Base-by-base conservation (phyloP, 345 rosid genomes). In the Brassica carinata region DNA sequence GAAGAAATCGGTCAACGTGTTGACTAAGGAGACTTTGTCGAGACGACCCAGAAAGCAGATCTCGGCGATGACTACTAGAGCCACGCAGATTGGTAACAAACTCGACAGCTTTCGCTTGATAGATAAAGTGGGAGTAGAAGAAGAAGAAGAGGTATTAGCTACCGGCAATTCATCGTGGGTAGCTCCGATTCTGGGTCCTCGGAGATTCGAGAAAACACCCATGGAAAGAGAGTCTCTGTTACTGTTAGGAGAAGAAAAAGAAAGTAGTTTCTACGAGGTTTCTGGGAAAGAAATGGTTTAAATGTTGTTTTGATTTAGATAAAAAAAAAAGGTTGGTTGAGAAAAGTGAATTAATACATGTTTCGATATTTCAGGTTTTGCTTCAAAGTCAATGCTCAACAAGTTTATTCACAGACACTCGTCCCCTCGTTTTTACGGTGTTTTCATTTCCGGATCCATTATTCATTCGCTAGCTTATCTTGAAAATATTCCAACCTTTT, bases 41-140 rank as follows among this genome's bases (percentile, higher is more conserved):
- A 95, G 91, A 33, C 90, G 90, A 87, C 96, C 90, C 87, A 95
- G 85, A 73, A 95, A 90, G 72, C 85, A 87, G 78, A 93, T 88
- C 89, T 93, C 98, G 7, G 88, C 90, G 40, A 89, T 66, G 57
- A 93, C 89, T 29, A 90, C 94, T 9, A 95, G 77, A 34, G 86
- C 85, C 59, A 96, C 94, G 63, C 90, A 86, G 71, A 90, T 48
- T 19, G 93, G 94, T 82, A 96, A 67, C 33, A 88, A 58, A 67
- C 82, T 90, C 19, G 93, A 85, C 74, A 92, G 85, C 73, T 87
- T 96, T 86, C 73, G 85, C 83, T 83, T 93, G 53, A 77, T 8
- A 3, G 75, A 48, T 34, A 78, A 51, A 58, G 84, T 33, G 0
- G 69, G 62, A 51, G 83, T 9, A 8, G 69, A 73, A 2, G 84